phyloP scores from a whole-genome alignment of 345 rosid genomes.

The Balakata baccata region DNA sequence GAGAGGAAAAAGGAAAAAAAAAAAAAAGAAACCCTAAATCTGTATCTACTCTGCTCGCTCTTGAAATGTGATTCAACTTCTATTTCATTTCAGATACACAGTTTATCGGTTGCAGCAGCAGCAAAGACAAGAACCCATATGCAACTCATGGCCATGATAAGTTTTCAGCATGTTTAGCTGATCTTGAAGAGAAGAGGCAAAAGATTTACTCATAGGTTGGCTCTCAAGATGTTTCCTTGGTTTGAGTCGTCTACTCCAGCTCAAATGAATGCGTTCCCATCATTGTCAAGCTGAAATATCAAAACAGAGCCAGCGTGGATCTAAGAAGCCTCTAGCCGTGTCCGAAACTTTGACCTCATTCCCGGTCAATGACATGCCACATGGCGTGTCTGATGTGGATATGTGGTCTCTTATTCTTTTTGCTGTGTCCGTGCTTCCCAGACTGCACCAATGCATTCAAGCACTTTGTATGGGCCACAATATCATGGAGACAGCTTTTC shows the following conservation, averaged over 20 bases:
- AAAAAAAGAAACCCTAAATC: conserved; percentile 8
- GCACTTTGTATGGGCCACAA: no score
- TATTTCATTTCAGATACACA: no score
- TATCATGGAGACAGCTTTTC: no score
- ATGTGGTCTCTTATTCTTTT: no score
- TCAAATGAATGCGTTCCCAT: conserved; percentile 49
- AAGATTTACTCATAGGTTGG: conserved; percentile 49
- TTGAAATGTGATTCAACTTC: neutral
- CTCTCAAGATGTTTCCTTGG: conserved; percentile 45
- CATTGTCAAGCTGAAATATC: conserved; percentile 47
- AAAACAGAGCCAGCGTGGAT: neutral
- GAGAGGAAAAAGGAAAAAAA: neutral
- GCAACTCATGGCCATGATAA: conserved; percentile 69
- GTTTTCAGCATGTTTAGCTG: conserved; percentile 58
- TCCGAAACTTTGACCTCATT: no score
- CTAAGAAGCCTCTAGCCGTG: no score
- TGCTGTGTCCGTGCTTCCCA: no score
- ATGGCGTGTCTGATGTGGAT: no score
- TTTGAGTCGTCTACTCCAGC: conserved; percentile 49
- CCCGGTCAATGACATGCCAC: no score
- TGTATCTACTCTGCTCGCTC: neutral
- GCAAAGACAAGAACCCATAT: conserved; percentile 59
- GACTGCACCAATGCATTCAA: no score
- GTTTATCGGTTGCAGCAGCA: neutral
- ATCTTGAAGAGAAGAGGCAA: conserved; percentile 57